Evolutionary conservation across 192 early-diverging fungal genomes (phyloP), one percentile per base, ranked within the genome.

Genomic region (Martensiomyces pterosporus): DNA sequence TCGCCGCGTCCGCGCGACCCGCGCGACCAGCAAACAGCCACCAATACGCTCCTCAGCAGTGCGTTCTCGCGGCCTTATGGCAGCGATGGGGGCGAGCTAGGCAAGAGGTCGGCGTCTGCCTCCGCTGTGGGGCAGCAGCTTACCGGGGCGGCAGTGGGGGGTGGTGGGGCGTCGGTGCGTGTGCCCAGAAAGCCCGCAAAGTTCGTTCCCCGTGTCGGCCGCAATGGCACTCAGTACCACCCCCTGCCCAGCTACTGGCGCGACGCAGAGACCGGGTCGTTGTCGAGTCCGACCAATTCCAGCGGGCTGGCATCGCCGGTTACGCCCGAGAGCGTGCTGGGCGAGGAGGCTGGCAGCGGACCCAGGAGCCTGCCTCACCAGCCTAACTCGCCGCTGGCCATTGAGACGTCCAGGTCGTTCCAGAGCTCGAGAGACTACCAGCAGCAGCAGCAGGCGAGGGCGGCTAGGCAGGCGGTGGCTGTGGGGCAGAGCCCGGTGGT

Each of bases 211-310:
- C 63, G 69, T 21, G 43, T 36, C 17, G 60, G 63, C 8, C 62
- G 69, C 16, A 57, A 57, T 12, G 63, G 52, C 1, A 57, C 45
- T 22, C 57, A 56, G 21, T 74, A 74, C 52, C 63, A 74, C 24
- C 55, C 70, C 26, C 60, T 74, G 37, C 71, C 71, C 38, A 75
- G 64, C 40, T 62, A 75, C 36, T 75, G 71, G 71, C 71, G 71
- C 41, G 71, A 60, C 29, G 51, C 52, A n/a, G 71, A 63, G 39
- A 61, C 64, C 9, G 55, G 58, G n/a, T n/a, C n/a, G n/a, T n/a
- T n/a, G n/a, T n/a, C n/a, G n/a, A 32, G 29, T 12, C 29, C 29
- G 29, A 32, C 29, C 23, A n/a, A n/a, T n/a, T 65, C 71, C 17
- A 67, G 71, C 60, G 60, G 64, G 27, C 17, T 62, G 32, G 64